phyloP scores from a whole-genome alignment of 805 yeast species.

The Suhomyces tanzawaensis region DNA sequence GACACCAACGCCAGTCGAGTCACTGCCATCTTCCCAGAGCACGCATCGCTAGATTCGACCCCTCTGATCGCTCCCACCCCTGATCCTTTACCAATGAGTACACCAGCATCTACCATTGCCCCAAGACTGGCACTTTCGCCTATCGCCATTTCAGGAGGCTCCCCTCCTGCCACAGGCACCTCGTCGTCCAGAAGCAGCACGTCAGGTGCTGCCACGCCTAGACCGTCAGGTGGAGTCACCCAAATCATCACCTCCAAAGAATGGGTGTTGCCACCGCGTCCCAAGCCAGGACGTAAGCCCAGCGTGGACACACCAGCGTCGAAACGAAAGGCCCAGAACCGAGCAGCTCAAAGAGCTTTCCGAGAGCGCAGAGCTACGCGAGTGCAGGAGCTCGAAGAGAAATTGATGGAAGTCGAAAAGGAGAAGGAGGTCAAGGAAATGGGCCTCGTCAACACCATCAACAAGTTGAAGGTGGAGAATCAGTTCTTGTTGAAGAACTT shows the following conservation, averaged over 20 bases:
- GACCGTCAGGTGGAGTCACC: slow-evolving; percentile 21
- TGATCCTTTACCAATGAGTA: slow-evolving; percentile 1
- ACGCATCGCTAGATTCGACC: background rate
- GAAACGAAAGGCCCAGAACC: slow-evolving; percentile 83
- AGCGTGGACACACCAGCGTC: slow-evolving; percentile 77
- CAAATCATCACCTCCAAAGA: slow-evolving; percentile 57
- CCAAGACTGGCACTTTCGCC: slow-evolving; percentile 15
- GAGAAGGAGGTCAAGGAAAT: slow-evolving; percentile 62
- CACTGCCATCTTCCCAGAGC: too few species aligned
- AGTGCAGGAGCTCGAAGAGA: slow-evolving; percentile 73
- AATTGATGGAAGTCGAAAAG: slow-evolving; percentile 62
- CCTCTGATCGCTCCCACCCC: background rate
- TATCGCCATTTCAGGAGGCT: slow-evolving; percentile 9
- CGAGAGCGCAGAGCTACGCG: slow-evolving; percentile 83
- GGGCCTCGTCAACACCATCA: slow-evolving; percentile 50
- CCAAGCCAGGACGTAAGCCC: slow-evolving; percentile 61
- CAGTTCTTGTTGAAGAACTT: slow-evolving; percentile 39
- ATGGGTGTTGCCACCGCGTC: slow-evolving; percentile 62
- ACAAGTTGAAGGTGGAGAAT: slow-evolving; percentile 46
- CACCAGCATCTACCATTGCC: slow-evolving; percentile 9
- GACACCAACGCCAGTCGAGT: too few species aligned
- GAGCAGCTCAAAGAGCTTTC: slow-evolving; percentile 93
- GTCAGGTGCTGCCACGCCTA: background rate
- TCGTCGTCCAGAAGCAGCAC: background rate
- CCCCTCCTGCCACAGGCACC: slow-evolving; percentile 6